Base-by-base conservation (phyloP, 352 stramenopile species). In the Globisporangium sylvaticum region DNA sequence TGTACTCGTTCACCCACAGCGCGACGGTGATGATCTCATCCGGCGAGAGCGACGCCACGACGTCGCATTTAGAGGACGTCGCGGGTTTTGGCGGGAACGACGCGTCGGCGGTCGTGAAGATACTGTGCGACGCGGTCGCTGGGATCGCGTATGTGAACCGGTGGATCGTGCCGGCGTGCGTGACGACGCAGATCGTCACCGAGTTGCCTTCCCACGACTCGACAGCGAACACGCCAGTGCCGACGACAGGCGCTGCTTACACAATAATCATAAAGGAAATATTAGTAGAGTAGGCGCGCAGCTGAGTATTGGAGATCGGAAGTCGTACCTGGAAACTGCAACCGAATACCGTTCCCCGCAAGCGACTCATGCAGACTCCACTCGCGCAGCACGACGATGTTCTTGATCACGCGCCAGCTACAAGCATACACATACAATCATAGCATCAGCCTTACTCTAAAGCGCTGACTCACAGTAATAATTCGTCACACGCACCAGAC, bases 1-100 rank as follows among this genome's bases (percentile, higher is more conserved):
- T 91, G 67, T 86, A 91, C 70, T 91, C 85, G 56, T 93, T 90
- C 20, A 91, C 71, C 85, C 85, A 91, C 14, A 89, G 60, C 29
- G 79, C 83, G 22, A 81, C 80, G 1, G 80, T 87, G 56, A 93
- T 70, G 54, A 88, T 78, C 39, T 93, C 82, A 32, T 90, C 73
- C 6, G 71, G 60, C n/a, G 73, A 65, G 18, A 91, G 65, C 46
- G 70, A 80, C 29, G 73, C 64, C 27, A 91, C 55, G n/a, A 83
- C 72, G 64, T 90, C 75, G 34, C 77, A 83, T 18, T 64, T 68
- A 25, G 67, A 71, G 3, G 67, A 44, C 15, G 80, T 80, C 20
- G 80, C 65, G 0, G 72, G 73, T 64, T 79, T 80, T 7, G 77
- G 75, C 7, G 77, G 74, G 66, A 87, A 84, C 32, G 73, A 67